phyloP scores from a whole-genome alignment of 768 basidiomycete genomes.

The Trametes cubensis region DNA sequence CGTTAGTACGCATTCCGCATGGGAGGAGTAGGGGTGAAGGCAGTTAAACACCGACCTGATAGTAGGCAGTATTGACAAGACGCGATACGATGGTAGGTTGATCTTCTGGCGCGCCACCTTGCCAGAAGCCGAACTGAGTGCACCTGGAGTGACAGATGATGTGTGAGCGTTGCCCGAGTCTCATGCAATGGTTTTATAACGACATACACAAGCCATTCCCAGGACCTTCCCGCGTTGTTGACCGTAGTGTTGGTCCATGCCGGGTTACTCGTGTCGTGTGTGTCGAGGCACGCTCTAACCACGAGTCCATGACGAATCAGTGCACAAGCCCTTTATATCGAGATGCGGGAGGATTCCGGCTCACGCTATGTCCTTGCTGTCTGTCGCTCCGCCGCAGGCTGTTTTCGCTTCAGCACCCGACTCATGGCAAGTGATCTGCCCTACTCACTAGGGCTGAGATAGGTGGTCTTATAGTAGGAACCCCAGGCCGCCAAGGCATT shows the following conservation, averaged over 20 bases:
- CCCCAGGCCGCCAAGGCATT: slow-evolving; percentile 66
- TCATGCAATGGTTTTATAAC: slow-evolving; percentile 25
- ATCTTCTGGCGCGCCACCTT: slow-evolving; percentile 37
- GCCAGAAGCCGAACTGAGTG: slow-evolving; percentile 62
- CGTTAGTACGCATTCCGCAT: not conserved
- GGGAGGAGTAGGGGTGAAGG: too few species aligned
- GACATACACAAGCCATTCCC: slow-evolving; percentile 66
- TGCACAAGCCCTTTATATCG: not conserved
- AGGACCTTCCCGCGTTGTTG: slow-evolving; percentile 55
- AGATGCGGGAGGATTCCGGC: too few species aligned
- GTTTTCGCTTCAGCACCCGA: not conserved
- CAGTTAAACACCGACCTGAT: slow-evolving; percentile 42
- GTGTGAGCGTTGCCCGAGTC: slow-evolving; percentile 43
- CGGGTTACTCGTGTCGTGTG: slow-evolving; percentile 38
- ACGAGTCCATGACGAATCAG: slow-evolving; percentile 59
- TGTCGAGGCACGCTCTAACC: slow-evolving; percentile 39
- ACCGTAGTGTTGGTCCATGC: slow-evolving; percentile 58
- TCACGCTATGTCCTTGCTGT: not conserved
- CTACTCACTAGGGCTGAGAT: slow-evolving; percentile 47
- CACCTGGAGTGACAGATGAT: slow-evolving; percentile 44
- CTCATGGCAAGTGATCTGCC: not conserved
- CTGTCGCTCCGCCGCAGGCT: slow-evolving; percentile 21
- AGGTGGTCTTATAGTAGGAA: slow-evolving; percentile 51
- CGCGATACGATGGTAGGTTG: slow-evolving; percentile 50
- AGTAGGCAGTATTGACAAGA: slow-evolving; percentile 51